These are phyloP conservation scores for Eutrema japonicum DNA, from an alignment of 345 rosid genomes.

Conservation along the genomic window DNA sequence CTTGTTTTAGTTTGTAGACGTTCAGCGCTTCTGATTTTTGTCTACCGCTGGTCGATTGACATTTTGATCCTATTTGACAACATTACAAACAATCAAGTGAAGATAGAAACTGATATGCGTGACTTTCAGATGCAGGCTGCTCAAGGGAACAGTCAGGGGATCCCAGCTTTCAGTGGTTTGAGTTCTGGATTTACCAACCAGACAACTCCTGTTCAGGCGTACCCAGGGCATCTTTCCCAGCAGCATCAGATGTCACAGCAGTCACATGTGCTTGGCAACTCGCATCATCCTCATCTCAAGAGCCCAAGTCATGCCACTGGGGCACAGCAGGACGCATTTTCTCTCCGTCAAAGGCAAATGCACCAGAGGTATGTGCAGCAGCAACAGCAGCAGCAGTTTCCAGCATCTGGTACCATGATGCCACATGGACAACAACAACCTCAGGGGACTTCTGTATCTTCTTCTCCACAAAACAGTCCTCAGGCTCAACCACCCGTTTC, in stretches of 20 bases:
- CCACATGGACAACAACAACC: constrained; percentile 66
- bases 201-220: constrained; percentile 67
- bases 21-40: constrained; percentile 30
- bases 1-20: constrained; percentile 29
- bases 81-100: constrained; percentile 57
- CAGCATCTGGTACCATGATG: constrained; percentile 62
- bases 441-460: constrained; percentile 76
- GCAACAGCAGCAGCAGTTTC: constrained; percentile 68
- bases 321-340: constrained; percentile 69
- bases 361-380: constrained; percentile 78
- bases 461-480: constrained; percentile 70
- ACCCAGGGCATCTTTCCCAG: constrained; percentile 73
- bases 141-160: constrained; percentile 70
- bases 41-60: constrained; percentile 23
- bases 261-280: constrained; percentile 59
- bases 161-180: constrained; percentile 70
- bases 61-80: constrained; percentile 49
- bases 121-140: constrained; percentile 78
- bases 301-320: constrained; percentile 67
- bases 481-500: constrained; percentile 69
- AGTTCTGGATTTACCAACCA: constrained; percentile 76
- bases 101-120: constrained; percentile 55
- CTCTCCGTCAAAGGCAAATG: constrained; percentile 69
- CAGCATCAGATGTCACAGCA: constrained; percentile 74
- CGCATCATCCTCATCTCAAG: constrained; percentile 74